Base-by-base conservation (phyloP, 2,329 filamentous ascomycete species). In the Cladosporium sp. region DNA sequence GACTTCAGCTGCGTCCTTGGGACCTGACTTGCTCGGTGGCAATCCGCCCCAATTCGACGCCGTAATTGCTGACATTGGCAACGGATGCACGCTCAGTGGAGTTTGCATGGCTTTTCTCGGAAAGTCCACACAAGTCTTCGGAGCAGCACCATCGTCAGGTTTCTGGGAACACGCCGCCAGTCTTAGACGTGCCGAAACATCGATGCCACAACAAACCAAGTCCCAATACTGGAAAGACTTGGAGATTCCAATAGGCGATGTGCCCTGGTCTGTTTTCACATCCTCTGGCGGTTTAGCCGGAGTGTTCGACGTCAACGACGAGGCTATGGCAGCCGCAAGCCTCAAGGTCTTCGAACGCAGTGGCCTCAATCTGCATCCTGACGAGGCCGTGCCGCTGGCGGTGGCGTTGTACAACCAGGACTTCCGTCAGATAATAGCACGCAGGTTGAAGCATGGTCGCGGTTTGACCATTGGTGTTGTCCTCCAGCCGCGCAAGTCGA, bases 301-400 rank as follows among this genome's bases (percentile, higher is more conserved):
- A 0, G 86, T 97, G 72, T 90, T 87, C 78, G 85, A 86, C 65
- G 94, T 96, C 0, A 87, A 84, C 0, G 94, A 98, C 78, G 88
- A 89, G 63, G 87, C 97, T 82, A 97, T 98, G 77, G 85, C 86
- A 73, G 84, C 82, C 26, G 90, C 93, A 11, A 85, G 96, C 86
- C 81, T 85, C 68, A 78, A 98, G 68, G 90, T 96, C 36, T 81
- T 93, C 68, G 94, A 98, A 85, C 82, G 93, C 66, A 88, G 95
- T 84, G 97, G 98, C 86, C 81, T 96, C 55, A 88, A 97, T 26
- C 88, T 97, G 15, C 94, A 98, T 83, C 94, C 94, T 26, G 93
- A 90, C 78, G 87, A 91, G 0, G 92, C 89, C 2, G 93, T 97
- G n/a, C 87, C 88, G 1, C 78, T 98, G 67, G 95, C 94, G 0